These are phyloP conservation scores for Cladophialophora yegresii DNA, from an alignment of 2,329 filamentous ascomycete species.

Conservation along the genomic window DNA sequence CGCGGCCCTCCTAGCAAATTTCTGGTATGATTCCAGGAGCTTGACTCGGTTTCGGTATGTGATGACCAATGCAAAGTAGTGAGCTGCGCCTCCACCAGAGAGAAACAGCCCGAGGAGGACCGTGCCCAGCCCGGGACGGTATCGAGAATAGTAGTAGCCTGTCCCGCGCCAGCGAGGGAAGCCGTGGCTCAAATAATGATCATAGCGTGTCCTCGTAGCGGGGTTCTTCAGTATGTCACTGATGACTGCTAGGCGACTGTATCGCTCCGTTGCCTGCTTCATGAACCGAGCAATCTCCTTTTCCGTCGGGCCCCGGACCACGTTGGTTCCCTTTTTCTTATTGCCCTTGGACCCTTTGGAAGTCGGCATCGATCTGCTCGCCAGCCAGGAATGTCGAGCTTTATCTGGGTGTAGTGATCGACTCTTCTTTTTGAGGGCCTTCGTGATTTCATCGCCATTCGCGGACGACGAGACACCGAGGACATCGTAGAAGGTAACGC, in stretches of 20 bases:
- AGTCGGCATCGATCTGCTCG: constrained; percentile 63
- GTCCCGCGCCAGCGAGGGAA: constrained; percentile 97
- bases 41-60: constrained; percentile 86
- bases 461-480: constrained; percentile 73
- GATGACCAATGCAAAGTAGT: constrained; percentile 83
- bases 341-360: constrained; percentile 55
- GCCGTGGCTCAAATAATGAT: constrained; percentile 88
- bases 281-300: constrained; percentile 74
- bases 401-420: constrained; percentile 90
- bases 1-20: constrained; percentile 80
- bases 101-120: constrained; percentile 81
- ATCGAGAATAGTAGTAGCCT: constrained; percentile 92
- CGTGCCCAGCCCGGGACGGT: constrained; percentile 83
- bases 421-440: constrained; percentile 88
- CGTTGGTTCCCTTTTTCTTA: constrained; percentile 63
- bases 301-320: constrained; percentile 70
- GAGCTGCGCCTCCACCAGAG: constrained; percentile 77
- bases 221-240: constrained; percentile 81
- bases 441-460: constrained; percentile 83
- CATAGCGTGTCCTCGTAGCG: constrained; percentile 75
- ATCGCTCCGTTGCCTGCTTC: constrained; percentile 79
- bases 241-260: constrained; percentile 80
- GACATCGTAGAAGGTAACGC: constrained; percentile 91
- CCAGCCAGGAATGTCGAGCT: constrained; percentile 78
- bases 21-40: constrained; percentile 89